Percentiles rank a stretch among this genome's conserved stretches.
phyloP scores from a whole-genome alignment of 2,329 filamentous ascomycete genomes.

The Coniochaeta sp. region DNA sequence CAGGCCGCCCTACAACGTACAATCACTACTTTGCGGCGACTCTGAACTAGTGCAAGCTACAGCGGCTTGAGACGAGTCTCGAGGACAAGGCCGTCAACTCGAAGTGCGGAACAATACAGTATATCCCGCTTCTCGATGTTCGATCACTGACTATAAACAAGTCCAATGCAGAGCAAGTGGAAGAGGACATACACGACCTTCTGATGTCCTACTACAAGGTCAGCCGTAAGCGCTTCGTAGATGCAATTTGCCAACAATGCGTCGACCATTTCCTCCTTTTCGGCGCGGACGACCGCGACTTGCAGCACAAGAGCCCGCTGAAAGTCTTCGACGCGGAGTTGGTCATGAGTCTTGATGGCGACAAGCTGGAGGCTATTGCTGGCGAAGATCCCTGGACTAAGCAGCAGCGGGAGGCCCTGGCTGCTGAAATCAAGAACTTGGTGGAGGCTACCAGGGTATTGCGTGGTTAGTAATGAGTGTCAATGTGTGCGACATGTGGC shows the following conservation, averaged over 20 bases:
- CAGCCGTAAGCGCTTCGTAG: conserved; percentile 53
- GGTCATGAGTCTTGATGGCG: conserved; percentile 38
- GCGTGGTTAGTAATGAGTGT: conserved; percentile 7
- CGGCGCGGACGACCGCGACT: background rate
- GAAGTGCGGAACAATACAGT: too few species aligned
- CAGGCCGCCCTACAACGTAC: conserved; percentile 37
- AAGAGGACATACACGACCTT: conserved; percentile 51
- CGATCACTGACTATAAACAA: conserved; percentile 6
- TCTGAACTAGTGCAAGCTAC: conserved; percentile 19
- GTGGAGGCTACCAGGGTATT: conserved; percentile 23
- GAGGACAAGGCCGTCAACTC: background rate
- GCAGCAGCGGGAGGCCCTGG: conserved; percentile 33
- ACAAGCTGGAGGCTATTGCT: conserved; percentile 48
- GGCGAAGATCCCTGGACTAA: conserved; percentile 43
- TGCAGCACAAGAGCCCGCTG: conserved; percentile 40
- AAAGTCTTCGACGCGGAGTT: conserved; percentile 43
- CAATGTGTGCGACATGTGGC: too few species aligned
- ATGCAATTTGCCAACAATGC: conserved; percentile 53
- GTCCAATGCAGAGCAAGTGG: conserved; percentile 11
- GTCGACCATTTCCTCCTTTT: conserved; percentile 46
- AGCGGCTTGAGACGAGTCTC: conserved; percentile 7
- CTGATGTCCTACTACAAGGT: conserved; percentile 57
- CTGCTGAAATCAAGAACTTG: conserved; percentile 36
- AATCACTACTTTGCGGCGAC: conserved; percentile 45
- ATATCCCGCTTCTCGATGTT: background rate